These are phyloP conservation scores for Diutina catenulata DNA, from an alignment of 1,139 yeast species.

Conservation along the genomic window DNA sequence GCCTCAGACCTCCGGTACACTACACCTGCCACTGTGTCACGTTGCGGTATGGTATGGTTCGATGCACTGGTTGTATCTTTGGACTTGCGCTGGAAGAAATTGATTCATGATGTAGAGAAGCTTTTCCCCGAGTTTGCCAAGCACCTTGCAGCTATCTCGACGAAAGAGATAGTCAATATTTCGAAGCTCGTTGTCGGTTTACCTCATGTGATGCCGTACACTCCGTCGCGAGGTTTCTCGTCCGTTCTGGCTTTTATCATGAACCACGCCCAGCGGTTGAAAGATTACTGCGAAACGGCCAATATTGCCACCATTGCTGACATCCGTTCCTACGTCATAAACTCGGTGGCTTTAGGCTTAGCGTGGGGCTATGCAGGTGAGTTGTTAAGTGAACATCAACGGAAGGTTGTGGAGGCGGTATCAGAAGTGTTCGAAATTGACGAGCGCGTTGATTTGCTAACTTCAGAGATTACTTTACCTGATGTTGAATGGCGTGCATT, in stretches of 20 bases:
- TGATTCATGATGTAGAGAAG: not conserved
- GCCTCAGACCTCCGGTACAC: conserved; percentile 55
- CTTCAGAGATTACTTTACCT: conserved; percentile 36
- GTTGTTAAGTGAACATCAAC: conserved; percentile 25
- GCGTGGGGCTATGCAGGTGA: conserved; percentile 71
- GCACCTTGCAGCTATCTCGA: too few relatives aligned
- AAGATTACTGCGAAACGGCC: not conserved
- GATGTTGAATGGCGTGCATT: conserved; percentile 41
- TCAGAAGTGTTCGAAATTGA: conserved; percentile 10
- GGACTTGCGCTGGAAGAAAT: conserved; percentile 9
- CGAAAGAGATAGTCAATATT: too few relatives aligned
- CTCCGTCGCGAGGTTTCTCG: not conserved
- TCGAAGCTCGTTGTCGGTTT: not conserved
- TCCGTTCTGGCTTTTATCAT: not conserved
- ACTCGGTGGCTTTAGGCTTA: conserved; percentile 31
- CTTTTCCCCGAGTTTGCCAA: too few relatives aligned
- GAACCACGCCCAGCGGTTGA: not conserved
- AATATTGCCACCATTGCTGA: not conserved
- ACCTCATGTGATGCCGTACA: not conserved
- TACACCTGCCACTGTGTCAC: conserved; percentile 84
- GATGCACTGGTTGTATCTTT: conserved; percentile 21
- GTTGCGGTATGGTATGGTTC: conserved; percentile 87
- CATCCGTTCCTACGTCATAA: conserved; percentile 17
- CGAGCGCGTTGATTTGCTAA: conserved; percentile 14
- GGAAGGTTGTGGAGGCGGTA: conserved; percentile 22